These are phyloP conservation scores for Phytophthora multivora DNA, from an alignment of 352 stramenopile genomes.

Conservation along the genomic window DNA sequence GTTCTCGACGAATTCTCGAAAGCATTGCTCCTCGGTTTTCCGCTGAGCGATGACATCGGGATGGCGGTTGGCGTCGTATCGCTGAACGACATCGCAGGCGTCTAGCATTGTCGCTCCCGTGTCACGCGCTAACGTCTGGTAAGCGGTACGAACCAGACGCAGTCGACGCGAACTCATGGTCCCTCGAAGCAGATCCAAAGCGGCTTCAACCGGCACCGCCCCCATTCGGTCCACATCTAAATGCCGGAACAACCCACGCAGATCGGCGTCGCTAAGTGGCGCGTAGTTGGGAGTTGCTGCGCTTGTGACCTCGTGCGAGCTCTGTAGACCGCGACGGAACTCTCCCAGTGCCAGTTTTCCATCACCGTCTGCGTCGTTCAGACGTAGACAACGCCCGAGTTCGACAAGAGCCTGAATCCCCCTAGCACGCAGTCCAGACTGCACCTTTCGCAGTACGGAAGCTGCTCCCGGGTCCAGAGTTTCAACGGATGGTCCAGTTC, in stretches of 20 bases:
- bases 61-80: constrained; percentile 71
- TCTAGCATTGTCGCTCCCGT: constrained; percentile 46
- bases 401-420: constrained; percentile 69
- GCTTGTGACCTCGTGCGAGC: constrained; percentile 40
- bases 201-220: constrained; percentile 72
- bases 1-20: constrained; percentile 81
- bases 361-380: constrained; percentile 74
- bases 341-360: constrained; percentile 68
- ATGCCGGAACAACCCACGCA: constrained; percentile 75
- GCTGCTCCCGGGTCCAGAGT: constrained; percentile 57
- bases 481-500: constrained; percentile 9
- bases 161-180: constrained; percentile 75
- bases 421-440: constrained; percentile 47
- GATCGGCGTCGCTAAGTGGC: constrained; percentile 66
- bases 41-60: constrained; percentile 75
- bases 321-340: constrained; percentile 74
- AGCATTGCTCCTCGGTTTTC: constrained; percentile 57
- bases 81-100: constrained; percentile 64
- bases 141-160: constrained; percentile 77
- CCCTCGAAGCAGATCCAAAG: constrained; percentile 84
- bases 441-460: constrained; percentile 60
- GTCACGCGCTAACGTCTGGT: constrained; percentile 68
- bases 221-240: constrained; percentile 82
- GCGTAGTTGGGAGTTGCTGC: constrained; percentile 9
- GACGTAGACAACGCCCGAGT: constrained; percentile 68